Base-by-base conservation (phyloP, 2,329 filamentous ascomycete genomes). In the Alternaria gaisen region DNA sequence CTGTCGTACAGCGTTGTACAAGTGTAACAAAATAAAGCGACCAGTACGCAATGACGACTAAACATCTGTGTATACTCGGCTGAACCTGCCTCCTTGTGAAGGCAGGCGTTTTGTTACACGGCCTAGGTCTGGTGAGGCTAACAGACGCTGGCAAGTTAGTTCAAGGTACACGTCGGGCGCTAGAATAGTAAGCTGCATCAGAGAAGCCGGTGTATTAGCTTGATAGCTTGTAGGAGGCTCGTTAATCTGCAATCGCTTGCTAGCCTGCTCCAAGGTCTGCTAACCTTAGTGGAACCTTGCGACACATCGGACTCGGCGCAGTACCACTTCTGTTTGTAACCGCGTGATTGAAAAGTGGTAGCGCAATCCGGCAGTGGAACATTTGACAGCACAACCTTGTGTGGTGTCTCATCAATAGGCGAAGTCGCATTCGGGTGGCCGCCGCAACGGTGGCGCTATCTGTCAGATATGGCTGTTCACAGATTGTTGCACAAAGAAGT, bases 311-410 rank as follows among this genome's bases (percentile, higher is more conserved):
- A 41, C 32, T 65, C 43, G 59, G 50, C 28, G 30, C 32, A 48
- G 70, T 73, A 30, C 51, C 58, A 74, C 70, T 63, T 34, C 60
- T 66, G 57, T 56, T 18, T 60, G 60, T 62, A 59, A 52, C 60
- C 65, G 56, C n/a, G 44, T 64, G 56, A 68, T 66, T 61, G 52
- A 57, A 59, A 61, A 56, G 62, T 54, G 47, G 32, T 50, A n/a
- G 41, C 26, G 40, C 44, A 56, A 46, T 55, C 34, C 44, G 26
- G 54, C 55, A 9, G 72, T 74, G 71, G 53, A 66, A 74, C 70
- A 66, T 56, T 50, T 71, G 68, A 67, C 69, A 72, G 55, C 68
- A 58, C 67, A 72, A 71, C 30, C 28, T 48, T 41, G 47, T 26
- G 50, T 18, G 26, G 41, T 61, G 41, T 16, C 32, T 28, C 24